These are phyloP conservation scores for Citrus medica DNA, from an alignment of 345 rosid genomes.

Conservation along the genomic window DNA sequence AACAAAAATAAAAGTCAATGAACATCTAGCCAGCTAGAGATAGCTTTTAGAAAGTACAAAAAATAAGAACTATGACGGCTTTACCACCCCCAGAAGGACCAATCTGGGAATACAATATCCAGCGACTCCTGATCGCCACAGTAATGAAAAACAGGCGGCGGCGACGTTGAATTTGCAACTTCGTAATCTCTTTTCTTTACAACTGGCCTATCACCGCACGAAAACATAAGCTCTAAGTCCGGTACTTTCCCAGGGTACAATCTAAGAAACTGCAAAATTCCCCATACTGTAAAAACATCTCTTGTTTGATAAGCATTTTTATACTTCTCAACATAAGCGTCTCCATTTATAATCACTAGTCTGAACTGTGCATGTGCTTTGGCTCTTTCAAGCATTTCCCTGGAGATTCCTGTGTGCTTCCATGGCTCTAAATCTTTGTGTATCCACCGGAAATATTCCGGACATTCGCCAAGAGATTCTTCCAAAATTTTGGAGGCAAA, in stretches of 20 bases:
- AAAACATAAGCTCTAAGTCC: constrained; percentile 61
- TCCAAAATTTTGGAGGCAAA: background rate
- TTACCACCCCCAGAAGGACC: constrained; percentile 89
- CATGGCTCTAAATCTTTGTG: constrained; percentile 51
- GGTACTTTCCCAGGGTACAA: constrained; percentile 62
- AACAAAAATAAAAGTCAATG: too few species aligned
- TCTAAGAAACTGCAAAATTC: constrained; percentile 65
- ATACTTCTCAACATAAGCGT: constrained; percentile 45
- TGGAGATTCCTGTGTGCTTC: constrained; percentile 49
- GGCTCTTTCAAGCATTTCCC: constrained; percentile 45
- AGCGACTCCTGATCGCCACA: constrained; percentile 39
- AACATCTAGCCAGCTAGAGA: background rate
- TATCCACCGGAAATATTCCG: constrained; percentile 73
- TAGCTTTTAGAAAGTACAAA: too few species aligned
- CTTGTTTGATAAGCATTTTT: constrained; percentile 47
- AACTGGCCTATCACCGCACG: constrained; percentile 39
- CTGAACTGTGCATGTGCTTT: constrained; percentile 42
- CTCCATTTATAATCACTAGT: constrained; percentile 40
- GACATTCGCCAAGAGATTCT: constrained; percentile 29
- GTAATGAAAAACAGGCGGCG: constrained; percentile 68
- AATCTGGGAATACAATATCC: constrained; percentile 61
- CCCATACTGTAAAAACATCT: constrained; percentile 66
- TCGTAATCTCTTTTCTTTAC: constrained; percentile 28
- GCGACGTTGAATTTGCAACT: constrained; percentile 20
- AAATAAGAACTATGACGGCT: background rate